Percentiles rank a stretch among this genome's conserved stretches.
phyloP scores from a whole-genome alignment of 768 basidiomycete species.

The Hericium rajendrae region DNA sequence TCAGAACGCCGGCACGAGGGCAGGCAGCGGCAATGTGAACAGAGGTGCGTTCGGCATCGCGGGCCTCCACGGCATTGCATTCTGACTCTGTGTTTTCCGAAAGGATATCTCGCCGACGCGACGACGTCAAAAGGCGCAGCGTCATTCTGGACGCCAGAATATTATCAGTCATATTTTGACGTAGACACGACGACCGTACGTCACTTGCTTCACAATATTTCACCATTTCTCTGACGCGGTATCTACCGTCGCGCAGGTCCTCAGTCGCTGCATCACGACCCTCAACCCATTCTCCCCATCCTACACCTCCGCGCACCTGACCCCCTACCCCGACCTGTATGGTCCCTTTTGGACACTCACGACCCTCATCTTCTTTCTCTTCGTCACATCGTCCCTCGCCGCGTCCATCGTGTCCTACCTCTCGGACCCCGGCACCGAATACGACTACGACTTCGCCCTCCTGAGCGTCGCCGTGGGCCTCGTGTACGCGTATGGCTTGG shows the following conservation, averaged over 20 bases:
- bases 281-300: constrained; percentile 62
- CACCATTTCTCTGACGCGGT: constrained; percentile 7
- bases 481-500: constrained; percentile 84
- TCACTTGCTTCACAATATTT: neutral
- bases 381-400: constrained; percentile 87
- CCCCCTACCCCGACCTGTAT: constrained; percentile 63
- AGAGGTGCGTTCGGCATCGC: constrained; percentile 5
- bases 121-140: constrained; percentile 21
- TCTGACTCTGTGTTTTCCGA: neutral
- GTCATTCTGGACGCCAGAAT: constrained; percentile 68
- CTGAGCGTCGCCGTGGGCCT: constrained; percentile 75
- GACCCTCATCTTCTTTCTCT: constrained; percentile 87
- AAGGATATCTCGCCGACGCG: constrained; percentile 60
- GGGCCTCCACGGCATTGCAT: neutral
- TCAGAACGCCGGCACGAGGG: neutral
- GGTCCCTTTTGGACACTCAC: constrained; percentile 98
- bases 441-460: constrained; percentile 82
- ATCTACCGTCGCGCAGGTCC: constrained; percentile 34
- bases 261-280: constrained; percentile 68
- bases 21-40: neutral
- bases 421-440: constrained; percentile 57
- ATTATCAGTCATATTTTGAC: constrained; percentile 84
- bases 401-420: constrained; percentile 85
- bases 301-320: constrained; percentile 54
- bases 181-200: constrained; percentile 70